A percentile compares a stretch with the other conserved stretches of the same genome.
Evolutionary conservation across 129 eudicot genomes (phyloP).

Genomic region (Ambrosia artemisiifolia): DNA sequence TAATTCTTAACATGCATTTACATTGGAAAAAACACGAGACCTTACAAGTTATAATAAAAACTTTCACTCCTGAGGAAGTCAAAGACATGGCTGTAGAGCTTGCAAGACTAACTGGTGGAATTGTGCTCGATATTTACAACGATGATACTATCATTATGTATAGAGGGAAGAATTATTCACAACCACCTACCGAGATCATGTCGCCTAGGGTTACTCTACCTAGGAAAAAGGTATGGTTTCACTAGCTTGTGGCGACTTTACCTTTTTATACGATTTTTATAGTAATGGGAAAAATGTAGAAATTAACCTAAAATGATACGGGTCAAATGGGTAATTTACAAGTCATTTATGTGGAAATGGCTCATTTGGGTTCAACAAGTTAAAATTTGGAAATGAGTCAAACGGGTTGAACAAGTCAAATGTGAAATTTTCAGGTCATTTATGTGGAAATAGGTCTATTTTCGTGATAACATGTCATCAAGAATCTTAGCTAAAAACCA

Average conservation of each 20-base stretch:
- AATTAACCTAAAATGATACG: too few relatives aligned
- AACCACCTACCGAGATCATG: conserved; percentile 97
- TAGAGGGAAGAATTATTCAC: conserved; percentile 93
- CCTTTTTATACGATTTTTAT: background rate
- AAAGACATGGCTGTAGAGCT: conserved; percentile 88
- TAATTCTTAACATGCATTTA: conserved; percentile 93
- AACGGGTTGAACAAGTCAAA: too few relatives aligned
- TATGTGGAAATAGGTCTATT: background rate
- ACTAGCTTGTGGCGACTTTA: background rate
- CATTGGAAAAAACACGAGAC: conserved; percentile 99
- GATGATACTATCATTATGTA: conserved; percentile 78
- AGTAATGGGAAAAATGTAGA: too few relatives aligned
- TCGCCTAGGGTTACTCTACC: conserved; percentile 81
- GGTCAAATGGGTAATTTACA: too few relatives aligned
- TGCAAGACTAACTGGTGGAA: conserved; percentile 87
- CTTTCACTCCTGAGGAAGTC: conserved; percentile 81
- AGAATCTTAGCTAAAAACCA: background rate
- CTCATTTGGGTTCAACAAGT: too few relatives aligned
- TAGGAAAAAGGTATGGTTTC: conserved; percentile 68
- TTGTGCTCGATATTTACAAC: conserved; percentile 81
- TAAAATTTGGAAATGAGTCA: too few relatives aligned
- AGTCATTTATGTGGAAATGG: too few relatives aligned
- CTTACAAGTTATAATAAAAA: conserved; percentile 73
- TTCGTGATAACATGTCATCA: background rate
- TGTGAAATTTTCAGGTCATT: too few relatives aligned